These are phyloP conservation scores for Fusarium armeniacum DNA, from an alignment of 2,329 filamentous ascomycete species.

Conservation along the genomic window DNA sequence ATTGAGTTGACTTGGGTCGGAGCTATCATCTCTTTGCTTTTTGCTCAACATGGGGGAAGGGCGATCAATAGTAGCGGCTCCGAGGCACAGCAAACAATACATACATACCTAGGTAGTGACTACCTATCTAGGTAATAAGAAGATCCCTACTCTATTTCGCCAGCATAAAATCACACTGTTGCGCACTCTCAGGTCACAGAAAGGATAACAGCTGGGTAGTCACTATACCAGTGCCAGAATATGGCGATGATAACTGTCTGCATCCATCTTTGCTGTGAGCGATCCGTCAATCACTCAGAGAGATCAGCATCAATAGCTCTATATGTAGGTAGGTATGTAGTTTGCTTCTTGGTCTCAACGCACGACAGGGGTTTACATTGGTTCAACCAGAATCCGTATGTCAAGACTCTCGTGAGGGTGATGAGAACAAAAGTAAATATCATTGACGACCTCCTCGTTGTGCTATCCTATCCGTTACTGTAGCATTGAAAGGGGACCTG, in stretches of 20 bases:
- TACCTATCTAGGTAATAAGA: background rate
- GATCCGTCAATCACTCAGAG: constrained; percentile 13
- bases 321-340: constrained; percentile 8
- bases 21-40: constrained; percentile 16
- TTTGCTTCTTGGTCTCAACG: constrained; percentile 24
- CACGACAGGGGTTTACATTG: constrained; percentile 12
- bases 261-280: constrained; percentile 6
- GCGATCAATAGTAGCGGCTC: constrained; percentile 14
- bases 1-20: constrained; percentile 7
- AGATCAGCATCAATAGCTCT: constrained; percentile 16
- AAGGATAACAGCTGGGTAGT: background rate
- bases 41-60: constrained; percentile 6
- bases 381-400: constrained; percentile 5
- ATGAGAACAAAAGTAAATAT: constrained; percentile 1
- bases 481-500: constrained; percentile 7
- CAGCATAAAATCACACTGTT: background rate
- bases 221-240: background rate
- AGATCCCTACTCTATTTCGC: background rate
- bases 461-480: constrained; percentile 10
- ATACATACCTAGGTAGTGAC: background rate
- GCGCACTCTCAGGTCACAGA: background rate
- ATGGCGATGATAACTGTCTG: background rate
- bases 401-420: constrained; percentile 5
- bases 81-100: constrained; percentile 27
- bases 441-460: constrained; percentile 16